phyloP scores from a whole-genome alignment of 2,329 filamentous ascomycete genomes.

The Penicillium palitans region DNA sequence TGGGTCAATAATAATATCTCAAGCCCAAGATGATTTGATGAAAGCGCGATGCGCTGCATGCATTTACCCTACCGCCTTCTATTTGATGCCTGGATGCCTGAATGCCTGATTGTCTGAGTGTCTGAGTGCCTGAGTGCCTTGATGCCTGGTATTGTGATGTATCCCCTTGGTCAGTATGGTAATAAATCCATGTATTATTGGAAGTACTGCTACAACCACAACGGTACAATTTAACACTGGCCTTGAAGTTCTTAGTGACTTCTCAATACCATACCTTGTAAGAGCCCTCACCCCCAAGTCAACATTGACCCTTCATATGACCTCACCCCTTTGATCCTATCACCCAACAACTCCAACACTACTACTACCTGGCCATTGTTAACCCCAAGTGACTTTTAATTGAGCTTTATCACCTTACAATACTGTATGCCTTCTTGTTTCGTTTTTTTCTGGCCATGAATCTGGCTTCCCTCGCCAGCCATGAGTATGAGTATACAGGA shows the following conservation, averaged over 20 bases:
- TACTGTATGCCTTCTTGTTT: neutral
- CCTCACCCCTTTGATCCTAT: constrained; percentile 17
- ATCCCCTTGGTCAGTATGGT: neutral
- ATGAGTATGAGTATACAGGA: constrained; percentile 8
- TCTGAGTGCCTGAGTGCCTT: constrained; percentile 26
- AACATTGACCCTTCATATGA: constrained; percentile 9
- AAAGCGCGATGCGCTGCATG: constrained; percentile 23
- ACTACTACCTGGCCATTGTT: neutral
- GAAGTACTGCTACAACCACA: neutral
- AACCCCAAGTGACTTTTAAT: neutral
- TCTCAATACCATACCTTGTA: neutral
- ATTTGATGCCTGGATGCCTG: neutral
- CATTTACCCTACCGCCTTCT: constrained; percentile 13
- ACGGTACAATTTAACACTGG: neutral
- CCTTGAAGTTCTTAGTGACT: neutral
- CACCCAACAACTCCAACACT: neutral
- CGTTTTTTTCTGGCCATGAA: neutral
- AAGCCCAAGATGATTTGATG: constrained; percentile 15
- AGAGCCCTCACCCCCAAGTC: neutral
- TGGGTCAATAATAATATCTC: constrained; percentile 11
- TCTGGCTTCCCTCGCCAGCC: neutral
- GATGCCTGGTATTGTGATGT: constrained; percentile 13
- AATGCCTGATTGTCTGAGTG: constrained; percentile 25
- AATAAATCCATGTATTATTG: neutral
- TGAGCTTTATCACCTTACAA: neutral